A percentile compares a stretch with the other conserved stretches of the same genome.
Evolutionary conservation across 192 early-diverging fungal species (phyloP).

Genomic region (Podila epicladia): DNA sequence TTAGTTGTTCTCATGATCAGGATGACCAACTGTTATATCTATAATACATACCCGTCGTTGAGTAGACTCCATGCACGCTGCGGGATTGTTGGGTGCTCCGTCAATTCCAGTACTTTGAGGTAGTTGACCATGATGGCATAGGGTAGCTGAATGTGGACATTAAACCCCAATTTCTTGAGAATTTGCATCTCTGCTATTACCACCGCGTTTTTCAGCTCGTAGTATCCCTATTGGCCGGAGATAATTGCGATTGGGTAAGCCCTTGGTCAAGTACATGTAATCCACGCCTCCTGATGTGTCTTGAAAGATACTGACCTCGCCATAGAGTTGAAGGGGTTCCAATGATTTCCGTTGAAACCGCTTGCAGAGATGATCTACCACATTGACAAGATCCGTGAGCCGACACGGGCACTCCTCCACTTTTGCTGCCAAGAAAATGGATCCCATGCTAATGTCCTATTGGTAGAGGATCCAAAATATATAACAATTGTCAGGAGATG

Average conservation of each 20-base stretch:
- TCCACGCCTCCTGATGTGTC: not conserved
- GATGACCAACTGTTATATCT: not conserved
- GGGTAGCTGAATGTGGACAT: slow-evolving; percentile 96
- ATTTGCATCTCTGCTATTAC: slow-evolving; percentile 90
- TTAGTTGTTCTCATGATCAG: no score
- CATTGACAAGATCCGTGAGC: slow-evolving; percentile 86
- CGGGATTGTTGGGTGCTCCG: slow-evolving; percentile 77
- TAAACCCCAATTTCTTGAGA: slow-evolving; percentile 88
- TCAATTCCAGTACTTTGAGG: slow-evolving; percentile 81
- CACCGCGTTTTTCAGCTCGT: slow-evolving; percentile 84
- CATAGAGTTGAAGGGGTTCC: slow-evolving; percentile 68
- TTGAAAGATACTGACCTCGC: slow-evolving; percentile 45
- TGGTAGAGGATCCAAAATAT: not conserved
- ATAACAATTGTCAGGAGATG: not conserved
- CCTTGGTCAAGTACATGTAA: not conserved
- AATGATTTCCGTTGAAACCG: slow-evolving; percentile 57
- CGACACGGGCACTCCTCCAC: slow-evolving; percentile 83
- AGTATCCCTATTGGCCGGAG: slow-evolving; percentile 60
- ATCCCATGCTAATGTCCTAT: slow-evolving; percentile 75
- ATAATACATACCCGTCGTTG: slow-evolving; percentile 82
- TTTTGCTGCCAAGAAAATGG: slow-evolving; percentile 81
- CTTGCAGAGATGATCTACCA: slow-evolving; percentile 77
- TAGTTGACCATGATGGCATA: slow-evolving; percentile 97
- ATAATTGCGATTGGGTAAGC: not conserved
- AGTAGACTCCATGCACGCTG: slow-evolving; percentile 94